phyloP scores from a whole-genome alignment of 495 filamentous ascomycete species.

The Hyaloscypha variabilis region DNA sequence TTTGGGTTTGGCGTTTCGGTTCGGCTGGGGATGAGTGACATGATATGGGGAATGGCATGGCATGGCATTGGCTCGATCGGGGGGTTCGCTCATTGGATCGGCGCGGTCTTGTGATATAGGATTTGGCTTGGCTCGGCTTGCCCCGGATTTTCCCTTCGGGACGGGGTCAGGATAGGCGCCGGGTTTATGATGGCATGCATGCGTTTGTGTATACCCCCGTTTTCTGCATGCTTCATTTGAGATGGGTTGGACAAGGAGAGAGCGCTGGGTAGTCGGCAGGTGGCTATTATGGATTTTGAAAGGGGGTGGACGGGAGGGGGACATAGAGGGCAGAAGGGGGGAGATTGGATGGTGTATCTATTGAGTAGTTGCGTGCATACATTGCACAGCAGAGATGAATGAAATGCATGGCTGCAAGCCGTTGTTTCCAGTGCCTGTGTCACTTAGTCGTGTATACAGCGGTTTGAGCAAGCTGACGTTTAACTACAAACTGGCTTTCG shows the following conservation, averaged over 20 bases:
- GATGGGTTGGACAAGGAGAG: too few species aligned
- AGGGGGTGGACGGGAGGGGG: neutral
- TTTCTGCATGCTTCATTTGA: neutral
- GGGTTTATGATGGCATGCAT: neutral
- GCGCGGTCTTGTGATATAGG: neutral
- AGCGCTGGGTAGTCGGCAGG: neutral
- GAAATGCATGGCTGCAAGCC: neutral
- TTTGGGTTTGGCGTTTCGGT: neutral
- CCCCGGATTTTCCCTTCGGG: neutral
- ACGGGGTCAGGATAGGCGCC: neutral
- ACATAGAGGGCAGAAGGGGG: neutral
- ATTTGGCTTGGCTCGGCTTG: neutral
- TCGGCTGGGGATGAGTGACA: neutral
- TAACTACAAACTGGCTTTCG: too few species aligned
- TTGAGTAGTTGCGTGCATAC: neutral
- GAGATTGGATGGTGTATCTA: conserved; percentile 1
- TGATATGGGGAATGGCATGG: neutral
- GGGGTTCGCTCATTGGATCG: neutral
- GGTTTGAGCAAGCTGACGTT: neutral
- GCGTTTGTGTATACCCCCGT: conserved; percentile 1
- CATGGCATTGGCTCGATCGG: neutral
- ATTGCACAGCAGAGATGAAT: neutral
- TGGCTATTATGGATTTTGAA: neutral
- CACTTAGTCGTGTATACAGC: neutral
- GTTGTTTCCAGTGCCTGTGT: neutral